Evolutionary conservation across 805 yeast genomes (phyloP).

Genomic region (Cyberlindnera veronae): DNA sequence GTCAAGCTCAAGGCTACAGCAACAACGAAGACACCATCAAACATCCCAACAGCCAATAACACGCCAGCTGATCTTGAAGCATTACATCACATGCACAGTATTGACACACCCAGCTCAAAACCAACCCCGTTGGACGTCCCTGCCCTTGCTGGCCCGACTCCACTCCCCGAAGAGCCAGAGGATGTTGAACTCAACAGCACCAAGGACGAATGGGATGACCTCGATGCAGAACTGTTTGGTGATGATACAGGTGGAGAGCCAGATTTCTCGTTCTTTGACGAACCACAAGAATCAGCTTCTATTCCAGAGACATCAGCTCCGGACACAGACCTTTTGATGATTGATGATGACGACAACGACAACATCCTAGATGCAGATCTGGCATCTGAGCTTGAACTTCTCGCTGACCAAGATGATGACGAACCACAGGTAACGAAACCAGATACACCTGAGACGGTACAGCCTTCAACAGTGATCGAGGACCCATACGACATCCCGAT

Average conservation of each 20-base stretch:
- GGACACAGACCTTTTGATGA: slow-evolving; percentile 29
- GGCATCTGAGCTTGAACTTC: slow-evolving; percentile 27
- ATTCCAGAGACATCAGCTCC: neutral
- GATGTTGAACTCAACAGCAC: slow-evolving; percentile 1
- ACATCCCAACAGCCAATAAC: slow-evolving; percentile 25
- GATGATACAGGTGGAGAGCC: slow-evolving; percentile 29
- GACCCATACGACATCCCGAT: slow-evolving; percentile 48
- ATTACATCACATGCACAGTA: slow-evolving; percentile 1
- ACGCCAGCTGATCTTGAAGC: slow-evolving; percentile 21
- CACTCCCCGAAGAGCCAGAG: neutral
- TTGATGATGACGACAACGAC: slow-evolving; percentile 27
- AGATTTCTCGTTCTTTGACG: slow-evolving; percentile 24
- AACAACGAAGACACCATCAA: slow-evolving; percentile 34
- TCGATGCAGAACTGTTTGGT: slow-evolving; percentile 33
- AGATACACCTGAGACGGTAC: neutral
- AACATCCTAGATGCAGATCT: slow-evolving; percentile 35
- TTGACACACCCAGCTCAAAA: slow-evolving; percentile 10
- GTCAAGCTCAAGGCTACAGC: slow-evolving; percentile 37
- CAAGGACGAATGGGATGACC: slow-evolving; percentile 27
- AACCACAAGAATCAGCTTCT: slow-evolving; percentile 18
- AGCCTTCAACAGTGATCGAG: neutral
- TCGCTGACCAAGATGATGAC: slow-evolving; percentile 10
- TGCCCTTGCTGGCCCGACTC: no score
- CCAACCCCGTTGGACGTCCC: no score
- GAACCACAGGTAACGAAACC: no score